Evolutionary conservation across 768 basidiomycete genomes (phyloP), one percentile per base, ranked within the genome.

Genomic region (Termitomyces sp.): DNA sequence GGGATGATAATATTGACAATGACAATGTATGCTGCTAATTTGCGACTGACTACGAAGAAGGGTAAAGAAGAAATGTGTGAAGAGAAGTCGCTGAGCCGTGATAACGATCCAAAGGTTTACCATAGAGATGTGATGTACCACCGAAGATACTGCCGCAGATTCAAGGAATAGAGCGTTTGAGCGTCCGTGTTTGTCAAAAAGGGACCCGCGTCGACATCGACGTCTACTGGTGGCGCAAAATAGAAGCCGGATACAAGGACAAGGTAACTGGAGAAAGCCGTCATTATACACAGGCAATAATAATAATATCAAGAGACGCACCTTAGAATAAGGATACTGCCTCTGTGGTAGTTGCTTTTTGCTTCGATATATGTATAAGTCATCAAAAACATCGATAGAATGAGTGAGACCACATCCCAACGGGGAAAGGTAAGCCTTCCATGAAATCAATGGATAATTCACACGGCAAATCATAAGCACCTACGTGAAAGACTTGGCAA

Each of bases 301-400:
- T 13, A 14, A 34, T 16, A 18, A 44, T 7, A n/a, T n/a, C n/a
- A 41, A 44, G 46, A 39, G 7, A 59, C 69, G 47, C 63, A 95
- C 92, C 94, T 94, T 50, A 98, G 77, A 55, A 98, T 88, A 46
- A 99, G 84, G 58, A 97, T 97, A 64, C 91, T 94, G 47, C 97
- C 97, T 63, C 97, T 86, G 69, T 98, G 94, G 70, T 99, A 99
- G 73, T 98, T 98, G 64, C 90, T 91, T 76, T 89, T 94, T n/a
- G 94, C 94, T 73, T 99, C 97, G 65, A 98, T 97, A 69, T 97
- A 98, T 4, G 94, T 96, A 71, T 99, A 99, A 0, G 97, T 98
- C 80, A 99, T 84, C 61, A 98, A 73, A 80, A 98, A 99, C 75
- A 99, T 94, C 0, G 94, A 92, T 46, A 99, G 81, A 63, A 98